A percentile compares a stretch with the other conserved stretches of the same genome.
These are phyloP conservation scores for Glycine latifolia DNA, from an alignment of 306 rosid genomes.

Conservation along the genomic window DNA sequence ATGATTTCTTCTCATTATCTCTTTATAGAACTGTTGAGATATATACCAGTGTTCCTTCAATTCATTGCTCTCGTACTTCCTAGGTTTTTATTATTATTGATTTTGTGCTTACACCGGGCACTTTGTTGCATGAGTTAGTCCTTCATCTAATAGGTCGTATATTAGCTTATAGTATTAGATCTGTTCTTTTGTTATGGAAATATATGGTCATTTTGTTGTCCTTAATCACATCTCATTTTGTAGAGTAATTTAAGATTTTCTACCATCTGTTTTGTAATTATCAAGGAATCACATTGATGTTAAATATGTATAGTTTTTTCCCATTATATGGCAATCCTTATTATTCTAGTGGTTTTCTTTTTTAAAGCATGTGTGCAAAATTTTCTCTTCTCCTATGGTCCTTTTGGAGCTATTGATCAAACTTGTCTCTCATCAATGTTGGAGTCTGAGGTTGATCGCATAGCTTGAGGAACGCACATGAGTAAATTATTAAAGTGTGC, in stretches of 20 bases:
- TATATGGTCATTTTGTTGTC: not conserved
- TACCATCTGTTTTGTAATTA: not conserved
- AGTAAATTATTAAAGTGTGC: slow-evolving; percentile 12
- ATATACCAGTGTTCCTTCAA: slow-evolving; percentile 55
- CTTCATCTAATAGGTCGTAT: slow-evolving; percentile 27
- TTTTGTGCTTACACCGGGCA: slow-evolving; percentile 16
- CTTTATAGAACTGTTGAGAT: slow-evolving; percentile 50
- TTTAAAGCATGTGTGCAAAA: not conserved
- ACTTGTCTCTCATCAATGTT: slow-evolving; percentile 3
- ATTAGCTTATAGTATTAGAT: not conserved
- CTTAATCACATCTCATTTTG: slow-evolving; percentile 11
- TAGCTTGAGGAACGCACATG: slow-evolving; percentile 17
- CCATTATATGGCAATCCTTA: not conserved
- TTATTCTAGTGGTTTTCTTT: not conserved
- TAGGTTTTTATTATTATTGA: not conserved
- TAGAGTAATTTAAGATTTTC: not conserved
- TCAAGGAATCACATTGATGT: slow-evolving; percentile 5
- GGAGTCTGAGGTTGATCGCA: slow-evolving; percentile 16
- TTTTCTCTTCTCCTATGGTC: not conserved
- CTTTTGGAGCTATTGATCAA: slow-evolving; percentile 2
- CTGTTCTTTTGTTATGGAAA: slow-evolving; percentile 4
- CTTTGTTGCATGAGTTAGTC: slow-evolving; percentile 22
- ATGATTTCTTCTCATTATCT: slow-evolving; percentile 71
- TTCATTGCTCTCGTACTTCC: slow-evolving; percentile 30
- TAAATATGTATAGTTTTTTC: not conserved